phyloP scores from a whole-genome alignment of 2,329 filamentous ascomycete species.

The Diaporthe citrichinensis region DNA sequence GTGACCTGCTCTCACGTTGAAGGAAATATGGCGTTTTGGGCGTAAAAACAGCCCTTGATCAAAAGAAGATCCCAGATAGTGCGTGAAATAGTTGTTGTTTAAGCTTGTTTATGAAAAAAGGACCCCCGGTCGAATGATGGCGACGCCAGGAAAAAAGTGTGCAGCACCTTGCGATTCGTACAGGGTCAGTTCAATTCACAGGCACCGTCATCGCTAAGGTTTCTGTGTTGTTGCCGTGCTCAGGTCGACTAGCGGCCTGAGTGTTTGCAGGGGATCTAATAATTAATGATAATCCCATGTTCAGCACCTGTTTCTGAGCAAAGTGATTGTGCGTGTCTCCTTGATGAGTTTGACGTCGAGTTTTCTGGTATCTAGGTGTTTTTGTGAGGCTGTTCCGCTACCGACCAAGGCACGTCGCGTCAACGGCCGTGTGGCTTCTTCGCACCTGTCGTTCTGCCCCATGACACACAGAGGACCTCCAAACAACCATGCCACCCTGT shows the following conservation, averaged over 20 bases:
- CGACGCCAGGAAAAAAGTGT: slow-evolving; percentile 9
- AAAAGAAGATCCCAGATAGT: slow-evolving; percentile 20
- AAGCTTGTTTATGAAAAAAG: slow-evolving; percentile 33
- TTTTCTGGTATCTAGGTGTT: neutral
- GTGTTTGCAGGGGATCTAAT: slow-evolving; percentile 39
- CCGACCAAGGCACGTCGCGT: neutral
- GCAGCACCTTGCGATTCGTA: slow-evolving; percentile 16
- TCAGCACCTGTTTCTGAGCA: neutral
- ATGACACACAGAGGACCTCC: neutral
- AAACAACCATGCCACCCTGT: neutral
- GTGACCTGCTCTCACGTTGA: slow-evolving; percentile 13
- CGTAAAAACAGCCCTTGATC: slow-evolving; percentile 25
- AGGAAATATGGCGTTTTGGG: slow-evolving; percentile 35
- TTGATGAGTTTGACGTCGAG: no score
- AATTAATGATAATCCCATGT: slow-evolving; percentile 41
- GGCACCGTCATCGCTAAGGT: neutral
- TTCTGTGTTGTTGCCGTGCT: slow-evolving; percentile 7
- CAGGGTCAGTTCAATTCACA: neutral
- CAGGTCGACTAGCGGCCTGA: neutral
- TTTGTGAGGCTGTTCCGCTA: neutral
- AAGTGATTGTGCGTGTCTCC: neutral
- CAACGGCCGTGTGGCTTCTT: neutral
- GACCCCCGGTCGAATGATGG: neutral
- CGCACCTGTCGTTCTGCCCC: neutral
- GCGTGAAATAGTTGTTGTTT: slow-evolving; percentile 29